Evolutionary conservation across 1,284 basidiomycete genomes (phyloP).

Genomic region (Puccinia triticina): DNA sequence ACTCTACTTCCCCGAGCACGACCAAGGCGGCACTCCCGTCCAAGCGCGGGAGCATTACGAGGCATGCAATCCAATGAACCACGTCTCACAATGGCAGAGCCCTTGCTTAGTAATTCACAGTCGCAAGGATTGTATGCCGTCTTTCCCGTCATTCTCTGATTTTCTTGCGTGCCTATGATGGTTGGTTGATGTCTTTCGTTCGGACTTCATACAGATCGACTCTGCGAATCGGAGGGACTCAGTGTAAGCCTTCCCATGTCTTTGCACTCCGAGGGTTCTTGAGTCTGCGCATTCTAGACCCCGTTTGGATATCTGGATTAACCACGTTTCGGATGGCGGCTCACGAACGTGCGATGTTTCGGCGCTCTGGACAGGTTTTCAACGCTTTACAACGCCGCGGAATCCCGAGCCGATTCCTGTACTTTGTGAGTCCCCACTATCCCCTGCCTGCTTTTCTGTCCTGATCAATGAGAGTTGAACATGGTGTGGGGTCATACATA

Average conservation of each 20-base stretch:
- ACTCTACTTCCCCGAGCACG: slow-evolving; percentile 57
- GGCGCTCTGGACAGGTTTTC: slow-evolving; percentile 52
- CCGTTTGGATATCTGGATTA: neutral
- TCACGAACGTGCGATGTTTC: neutral
- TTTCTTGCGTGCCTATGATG: slow-evolving; percentile 32
- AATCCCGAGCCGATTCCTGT: slow-evolving; percentile 55
- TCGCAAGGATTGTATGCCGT: slow-evolving; percentile 55
- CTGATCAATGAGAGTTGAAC: no score
- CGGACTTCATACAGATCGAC: slow-evolving; percentile 19
- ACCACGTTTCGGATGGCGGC: neutral
- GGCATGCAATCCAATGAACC: slow-evolving; percentile 53
- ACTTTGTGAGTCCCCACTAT: slow-evolving; percentile 52
- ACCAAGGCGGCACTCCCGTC: slow-evolving; percentile 55
- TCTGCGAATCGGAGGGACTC: slow-evolving; percentile 49
- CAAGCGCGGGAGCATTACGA: slow-evolving; percentile 45
- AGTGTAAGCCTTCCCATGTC: slow-evolving; percentile 17
- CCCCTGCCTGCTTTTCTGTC: neutral
- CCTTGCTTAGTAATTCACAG: slow-evolving; percentile 57
- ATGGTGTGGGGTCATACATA: neutral
- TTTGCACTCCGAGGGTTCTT: neutral
- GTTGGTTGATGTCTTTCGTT: neutral
- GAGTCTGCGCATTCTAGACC: neutral
- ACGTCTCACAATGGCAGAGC: slow-evolving; percentile 55
- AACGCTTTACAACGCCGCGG: slow-evolving; percentile 56
- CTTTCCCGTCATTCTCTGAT: slow-evolving; percentile 41